Evolutionary conservation across 106 monocot species (phyloP).

Genomic region (Acorus gramineus): DNA sequence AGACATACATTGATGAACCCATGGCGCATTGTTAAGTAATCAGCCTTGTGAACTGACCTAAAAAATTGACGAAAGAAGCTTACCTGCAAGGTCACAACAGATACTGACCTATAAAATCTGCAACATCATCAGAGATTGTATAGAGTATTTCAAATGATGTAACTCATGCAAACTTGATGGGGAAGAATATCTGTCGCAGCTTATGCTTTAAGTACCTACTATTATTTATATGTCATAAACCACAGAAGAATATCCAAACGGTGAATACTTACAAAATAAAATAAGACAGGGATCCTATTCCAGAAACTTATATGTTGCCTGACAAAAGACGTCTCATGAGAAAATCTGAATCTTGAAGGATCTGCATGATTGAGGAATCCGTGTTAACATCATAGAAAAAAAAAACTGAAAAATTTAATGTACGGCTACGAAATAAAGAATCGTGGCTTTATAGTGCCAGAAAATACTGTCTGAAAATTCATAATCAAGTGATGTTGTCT

Average conservation of each 20-base stretch:
- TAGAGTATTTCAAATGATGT: no score
- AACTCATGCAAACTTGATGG: no score
- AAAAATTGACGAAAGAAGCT: constrained; percentile 81
- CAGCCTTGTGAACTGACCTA: constrained; percentile 58
- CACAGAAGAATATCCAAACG: neutral
- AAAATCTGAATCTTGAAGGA: constrained; percentile 66
- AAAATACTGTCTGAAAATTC: constrained; percentile 52
- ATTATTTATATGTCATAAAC: no score
- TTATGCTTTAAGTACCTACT: no score
- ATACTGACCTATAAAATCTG: no score
- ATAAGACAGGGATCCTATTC: constrained; percentile 29
- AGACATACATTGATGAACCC: constrained; percentile 66
- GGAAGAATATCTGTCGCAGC: no score
- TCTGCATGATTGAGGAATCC: constrained; percentile 28
- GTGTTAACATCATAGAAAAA: neutral
- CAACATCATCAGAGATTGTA: no score
- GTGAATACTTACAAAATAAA: constrained; percentile 46
- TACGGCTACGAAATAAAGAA: neutral
- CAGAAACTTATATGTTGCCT: constrained; percentile 51
- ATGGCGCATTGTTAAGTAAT: constrained; percentile 64
- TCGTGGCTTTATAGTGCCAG: no score
- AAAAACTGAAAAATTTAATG: neutral
- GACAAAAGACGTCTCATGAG: constrained; percentile 79
- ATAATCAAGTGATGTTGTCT: constrained; percentile 32
- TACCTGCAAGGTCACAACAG: constrained; percentile 18